These are phyloP conservation scores for Starmerella bombi DNA, from an alignment of 805 yeast genomes.

Conservation along the genomic window DNA sequence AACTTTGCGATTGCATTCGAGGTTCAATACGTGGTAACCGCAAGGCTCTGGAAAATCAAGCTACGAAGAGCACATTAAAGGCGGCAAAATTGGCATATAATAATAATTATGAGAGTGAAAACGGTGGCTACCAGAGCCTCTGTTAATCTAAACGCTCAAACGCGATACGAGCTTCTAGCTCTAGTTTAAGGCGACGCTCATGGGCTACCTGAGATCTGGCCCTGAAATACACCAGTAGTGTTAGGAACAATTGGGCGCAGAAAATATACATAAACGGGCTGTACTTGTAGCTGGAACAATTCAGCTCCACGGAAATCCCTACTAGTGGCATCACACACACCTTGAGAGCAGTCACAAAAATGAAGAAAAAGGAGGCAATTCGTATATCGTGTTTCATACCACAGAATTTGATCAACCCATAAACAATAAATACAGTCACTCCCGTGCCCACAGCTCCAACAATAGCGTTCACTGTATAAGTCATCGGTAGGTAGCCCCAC, in stretches of 20 bases:
- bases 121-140: no score
- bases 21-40: no score
- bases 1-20: no score
- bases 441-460: not conserved
- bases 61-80: no score
- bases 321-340: conserved; percentile 7
- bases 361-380: not conserved
- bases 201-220: conserved; percentile 1
- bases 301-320: conserved; percentile 5
- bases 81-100: no score
- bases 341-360: conserved; percentile 1
- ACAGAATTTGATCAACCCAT: conserved; percentile 1
- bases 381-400: not conserved
- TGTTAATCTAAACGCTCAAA: not conserved
- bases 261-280: conserved; percentile 1
- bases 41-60: no score
- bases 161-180: conserved; percentile 9
- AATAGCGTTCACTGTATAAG: not conserved
- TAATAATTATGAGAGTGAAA: no score
- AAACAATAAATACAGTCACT: not conserved
- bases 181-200: conserved; percentile 9
- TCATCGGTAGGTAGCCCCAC: not conserved
- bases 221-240: not conserved
- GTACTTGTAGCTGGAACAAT: not conserved
- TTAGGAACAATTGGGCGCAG: conserved; percentile 2